A percentile compares a stretch with the other conserved stretches of the same genome.
These are phyloP conservation scores for Macrophomina phaseolina DNA, from an alignment of 2,329 filamentous ascomycete species.

Conservation along the genomic window DNA sequence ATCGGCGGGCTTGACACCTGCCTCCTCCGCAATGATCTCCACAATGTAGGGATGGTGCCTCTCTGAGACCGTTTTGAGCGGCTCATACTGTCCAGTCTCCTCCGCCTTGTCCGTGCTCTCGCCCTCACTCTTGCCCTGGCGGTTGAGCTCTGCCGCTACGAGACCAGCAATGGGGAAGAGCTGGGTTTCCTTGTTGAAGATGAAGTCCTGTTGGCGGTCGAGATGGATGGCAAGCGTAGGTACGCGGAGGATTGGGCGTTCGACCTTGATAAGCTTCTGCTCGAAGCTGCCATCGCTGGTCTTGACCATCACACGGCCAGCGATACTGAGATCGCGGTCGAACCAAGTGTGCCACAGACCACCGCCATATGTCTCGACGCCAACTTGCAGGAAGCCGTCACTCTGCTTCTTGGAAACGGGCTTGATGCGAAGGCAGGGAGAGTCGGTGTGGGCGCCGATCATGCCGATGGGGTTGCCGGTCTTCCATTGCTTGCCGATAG, in stretches of 20 bases:
- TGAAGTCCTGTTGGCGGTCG: constrained; percentile 81
- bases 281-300: constrained; percentile 75
- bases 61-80: constrained; percentile 76
- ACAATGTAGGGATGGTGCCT: constrained; percentile 90
- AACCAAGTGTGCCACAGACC: constrained; percentile 99
- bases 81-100: constrained; percentile 63
- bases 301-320: constrained; percentile 83
- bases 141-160: constrained; percentile 85
- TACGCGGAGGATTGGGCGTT: constrained; percentile 87
- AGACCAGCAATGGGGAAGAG: constrained; percentile 92
- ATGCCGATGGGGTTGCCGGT: constrained; percentile 89
- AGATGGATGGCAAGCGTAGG: constrained; percentile 95
- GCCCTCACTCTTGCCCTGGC: constrained; percentile 62
- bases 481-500: constrained; percentile 88
- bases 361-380: constrained; percentile 95
- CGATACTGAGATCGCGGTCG: constrained; percentile 89
- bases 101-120: constrained; percentile 49
- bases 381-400: constrained; percentile 90
- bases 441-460: constrained; percentile 96
- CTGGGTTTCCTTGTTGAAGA: constrained; percentile 97
- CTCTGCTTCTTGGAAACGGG: constrained; percentile 88
- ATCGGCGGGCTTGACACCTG: constrained; percentile 70
- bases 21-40: constrained; percentile 81
- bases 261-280: constrained; percentile 87
- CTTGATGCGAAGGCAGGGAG: constrained; percentile 88